These are phyloP conservation scores for Raddia guianensis DNA, from an alignment of 176 grass and related monocot species.

Conservation along the genomic window DNA sequence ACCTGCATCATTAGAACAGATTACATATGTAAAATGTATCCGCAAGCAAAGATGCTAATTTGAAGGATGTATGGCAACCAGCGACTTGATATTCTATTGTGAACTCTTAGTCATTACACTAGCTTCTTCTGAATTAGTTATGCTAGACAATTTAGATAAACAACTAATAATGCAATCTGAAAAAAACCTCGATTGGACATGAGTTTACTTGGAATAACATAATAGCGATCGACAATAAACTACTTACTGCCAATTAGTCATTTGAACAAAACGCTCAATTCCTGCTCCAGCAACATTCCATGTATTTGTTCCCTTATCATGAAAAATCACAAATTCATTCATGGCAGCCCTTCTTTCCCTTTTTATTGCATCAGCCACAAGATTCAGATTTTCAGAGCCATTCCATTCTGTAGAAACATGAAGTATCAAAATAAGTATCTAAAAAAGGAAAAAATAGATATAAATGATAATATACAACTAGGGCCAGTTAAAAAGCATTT, in stretches of 20 bases:
- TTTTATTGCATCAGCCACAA: constrained; percentile 87
- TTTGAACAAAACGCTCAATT: constrained; percentile 94
- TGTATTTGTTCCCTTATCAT: constrained; percentile 67
- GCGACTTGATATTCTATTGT: too few relatives aligned
- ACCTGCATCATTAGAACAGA: constrained; percentile 52
- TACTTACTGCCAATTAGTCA: constrained; percentile 96
- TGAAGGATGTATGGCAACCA: neutral
- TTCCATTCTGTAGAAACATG: constrained; percentile 65
- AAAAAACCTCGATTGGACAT: neutral
- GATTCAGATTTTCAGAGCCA: constrained; percentile 72
- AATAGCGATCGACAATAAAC: neutral
- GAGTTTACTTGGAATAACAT: neutral
- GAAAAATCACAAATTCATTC: constrained; percentile 91
- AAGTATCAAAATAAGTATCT: constrained; percentile 32
- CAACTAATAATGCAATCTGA: neutral
- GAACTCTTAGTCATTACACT: neutral
- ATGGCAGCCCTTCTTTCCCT: constrained; percentile 73
- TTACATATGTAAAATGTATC: neutral
- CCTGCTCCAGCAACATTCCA: constrained; percentile 87
- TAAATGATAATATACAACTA: neutral
- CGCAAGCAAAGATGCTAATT: neutral
- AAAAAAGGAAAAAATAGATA: neutral
- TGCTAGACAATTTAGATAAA: constrained; percentile 1
- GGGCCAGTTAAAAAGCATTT: constrained; percentile 15
- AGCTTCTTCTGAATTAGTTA: neutral